Conservation (phyloP, 176 grass and related monocot genomes). For the Eragrostis nindensis region DNA sequence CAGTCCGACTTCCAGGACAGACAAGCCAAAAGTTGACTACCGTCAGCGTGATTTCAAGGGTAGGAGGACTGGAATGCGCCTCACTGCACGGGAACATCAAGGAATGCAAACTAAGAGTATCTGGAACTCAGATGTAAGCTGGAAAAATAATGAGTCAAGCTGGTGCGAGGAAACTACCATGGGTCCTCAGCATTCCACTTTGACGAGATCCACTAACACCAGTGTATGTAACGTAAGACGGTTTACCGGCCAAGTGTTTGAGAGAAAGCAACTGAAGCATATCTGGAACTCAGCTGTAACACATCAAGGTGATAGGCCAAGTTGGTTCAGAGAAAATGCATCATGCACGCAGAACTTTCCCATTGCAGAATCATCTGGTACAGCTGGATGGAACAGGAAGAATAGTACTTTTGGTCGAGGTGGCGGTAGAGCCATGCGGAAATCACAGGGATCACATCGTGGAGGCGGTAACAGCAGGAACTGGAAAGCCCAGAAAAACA, state of each 20-base stretch:
- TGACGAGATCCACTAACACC: slow-evolving; percentile 6
- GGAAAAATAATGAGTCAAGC: slow-evolving; percentile 29
- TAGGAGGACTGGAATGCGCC: slow-evolving; percentile 16
- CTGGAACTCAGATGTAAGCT: slow-evolving; percentile 23
- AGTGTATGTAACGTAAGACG: slow-evolving; percentile 13
- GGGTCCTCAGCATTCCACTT: background rate
- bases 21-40: slow-evolving; percentile 29
- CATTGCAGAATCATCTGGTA: slow-evolving; percentile 32
- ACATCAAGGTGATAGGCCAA: slow-evolving; percentile 18
- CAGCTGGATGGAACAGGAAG: slow-evolving; percentile 30
- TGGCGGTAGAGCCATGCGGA: slow-evolving; percentile 29
- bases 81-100: background rate
- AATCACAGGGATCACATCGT: slow-evolving; percentile 35
- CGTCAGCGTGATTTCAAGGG: background rate
- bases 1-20: slow-evolving; percentile 43
- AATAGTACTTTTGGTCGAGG: slow-evolving; percentile 21
- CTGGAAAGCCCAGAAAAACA: slow-evolving; percentile 37
- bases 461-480: slow-evolving; percentile 28
- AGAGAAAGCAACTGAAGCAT: slow-evolving; percentile 14
- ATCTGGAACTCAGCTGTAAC: slow-evolving; percentile 35
- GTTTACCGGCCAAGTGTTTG: slow-evolving; percentile 21
- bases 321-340: slow-evolving; percentile 30
- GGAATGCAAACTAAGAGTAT: slow-evolving; percentile 17
- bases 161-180: background rate
- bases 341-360: slow-evolving; percentile 7